phyloP scores from a whole-genome alignment of 352 stramenopile species.

The Phytophthora cajani region DNA sequence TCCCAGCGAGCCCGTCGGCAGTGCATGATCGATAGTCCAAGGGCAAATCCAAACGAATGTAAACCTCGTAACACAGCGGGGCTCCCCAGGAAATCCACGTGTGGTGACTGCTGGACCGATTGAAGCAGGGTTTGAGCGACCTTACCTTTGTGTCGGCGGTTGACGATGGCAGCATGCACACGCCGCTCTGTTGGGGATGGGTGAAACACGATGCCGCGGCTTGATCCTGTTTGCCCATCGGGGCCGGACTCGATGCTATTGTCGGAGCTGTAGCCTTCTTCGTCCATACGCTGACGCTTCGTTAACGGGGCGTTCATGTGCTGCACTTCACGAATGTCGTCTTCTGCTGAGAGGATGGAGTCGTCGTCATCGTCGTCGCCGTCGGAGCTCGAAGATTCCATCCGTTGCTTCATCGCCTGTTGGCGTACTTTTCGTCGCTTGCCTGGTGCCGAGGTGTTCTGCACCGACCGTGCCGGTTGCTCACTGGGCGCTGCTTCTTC shows the following conservation, averaged over 20 bases:
- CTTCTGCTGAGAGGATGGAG: not conserved
- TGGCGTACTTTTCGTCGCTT: not conserved
- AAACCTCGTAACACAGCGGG: slow-evolving; percentile 16
- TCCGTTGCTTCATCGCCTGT: not conserved
- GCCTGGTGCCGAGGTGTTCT: not conserved
- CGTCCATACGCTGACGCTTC: not conserved
- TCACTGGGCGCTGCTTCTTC: not conserved
- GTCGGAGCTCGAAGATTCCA: not conserved
- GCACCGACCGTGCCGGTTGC: not conserved
- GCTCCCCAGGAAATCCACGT: slow-evolving; percentile 19
- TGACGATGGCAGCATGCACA: slow-evolving; percentile 10
- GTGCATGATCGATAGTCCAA: slow-evolving; percentile 22
- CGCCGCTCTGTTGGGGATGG: slow-evolving; percentile 11
- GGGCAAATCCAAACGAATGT: slow-evolving; percentile 16
- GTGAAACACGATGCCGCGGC: slow-evolving; percentile 13
- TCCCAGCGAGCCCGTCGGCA: not conserved
- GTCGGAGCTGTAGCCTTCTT: not conserved
- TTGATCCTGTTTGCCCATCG: not conserved
- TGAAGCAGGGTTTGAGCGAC: slow-evolving; percentile 21
- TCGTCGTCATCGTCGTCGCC: not conserved
- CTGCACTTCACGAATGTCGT: not conserved
- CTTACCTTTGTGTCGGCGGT: slow-evolving; percentile 17
- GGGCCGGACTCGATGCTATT: not conserved
- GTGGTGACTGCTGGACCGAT: slow-evolving; percentile 14
- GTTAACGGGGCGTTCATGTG: not conserved